Evolutionary conservation across 768 basidiomycete genomes (phyloP).

Genomic region (Suillus plorans): DNA sequence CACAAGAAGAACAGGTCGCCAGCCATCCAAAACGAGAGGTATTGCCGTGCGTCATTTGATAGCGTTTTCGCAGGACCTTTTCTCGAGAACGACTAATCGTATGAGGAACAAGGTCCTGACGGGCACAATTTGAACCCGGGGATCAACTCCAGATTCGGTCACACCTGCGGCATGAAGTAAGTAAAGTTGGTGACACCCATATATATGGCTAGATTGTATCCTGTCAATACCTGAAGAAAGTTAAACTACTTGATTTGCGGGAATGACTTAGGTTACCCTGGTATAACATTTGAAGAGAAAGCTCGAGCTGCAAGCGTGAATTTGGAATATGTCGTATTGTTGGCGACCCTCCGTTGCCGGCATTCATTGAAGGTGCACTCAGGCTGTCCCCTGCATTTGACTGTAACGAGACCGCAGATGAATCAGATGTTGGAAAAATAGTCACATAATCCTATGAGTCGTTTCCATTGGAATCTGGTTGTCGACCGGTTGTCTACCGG

Average conservation of each 20-base stretch:
- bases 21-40: constrained; percentile 25
- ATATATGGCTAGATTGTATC: constrained; percentile 29
- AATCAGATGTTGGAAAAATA: constrained; percentile 6
- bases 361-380: constrained; percentile 9
- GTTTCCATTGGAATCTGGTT: constrained; percentile 4
- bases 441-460: constrained; percentile 33
- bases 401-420: constrained; percentile 31
- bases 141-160: constrained; percentile 17
- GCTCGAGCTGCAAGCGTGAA: constrained; percentile 17
- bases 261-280: constrained; percentile 23
- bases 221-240: constrained; percentile 8
- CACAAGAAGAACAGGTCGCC: constrained; percentile 29
- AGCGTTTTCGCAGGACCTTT: constrained; percentile 34
- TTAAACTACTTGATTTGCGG: constrained; percentile 28
- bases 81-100: constrained; percentile 37
- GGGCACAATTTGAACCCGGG: constrained; percentile 19
- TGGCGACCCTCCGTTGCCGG: constrained; percentile 24
- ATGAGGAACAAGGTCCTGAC: constrained; percentile 23
- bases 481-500: constrained; percentile 5
- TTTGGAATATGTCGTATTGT: constrained; percentile 21
- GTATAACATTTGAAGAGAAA: constrained; percentile 20
- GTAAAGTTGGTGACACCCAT: constrained; percentile 17
- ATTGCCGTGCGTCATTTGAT: constrained; percentile 36
- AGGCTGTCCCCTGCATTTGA: constrained; percentile 28
- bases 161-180: constrained; percentile 23